These are phyloP conservation scores for Arthrobotrys musiformis DNA, from an alignment of 2,329 filamentous ascomycete species.

Conservation along the genomic window DNA sequence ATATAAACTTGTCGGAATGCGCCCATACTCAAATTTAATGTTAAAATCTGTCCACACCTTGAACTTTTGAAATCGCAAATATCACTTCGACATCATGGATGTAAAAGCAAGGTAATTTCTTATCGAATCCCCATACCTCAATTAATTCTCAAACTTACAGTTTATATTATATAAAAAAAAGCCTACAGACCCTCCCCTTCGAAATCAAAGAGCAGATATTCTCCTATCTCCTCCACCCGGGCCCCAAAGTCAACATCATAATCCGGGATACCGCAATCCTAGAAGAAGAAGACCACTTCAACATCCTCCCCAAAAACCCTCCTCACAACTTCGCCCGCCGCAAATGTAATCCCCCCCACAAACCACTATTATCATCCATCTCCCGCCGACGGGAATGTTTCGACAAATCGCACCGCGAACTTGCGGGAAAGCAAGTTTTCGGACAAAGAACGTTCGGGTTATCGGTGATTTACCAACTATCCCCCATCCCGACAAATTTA, in stretches of 20 bases:
- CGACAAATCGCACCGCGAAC: constrained; percentile 8
- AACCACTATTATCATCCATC: neutral
- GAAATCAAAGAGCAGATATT: constrained; percentile 45
- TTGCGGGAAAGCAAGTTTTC: neutral
- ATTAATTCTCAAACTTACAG: no score
- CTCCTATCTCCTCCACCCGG: constrained; percentile 20
- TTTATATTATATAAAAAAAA: no score
- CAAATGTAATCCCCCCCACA: constrained; percentile 20
- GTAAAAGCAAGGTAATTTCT: constrained; percentile 38
- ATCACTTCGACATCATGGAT: neutral
- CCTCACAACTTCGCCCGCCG: constrained; percentile 36
- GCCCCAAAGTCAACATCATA: constrained; percentile 41
- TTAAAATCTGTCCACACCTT: no score
- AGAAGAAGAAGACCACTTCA: constrained; percentile 45
- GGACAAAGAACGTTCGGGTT: constrained; percentile 5
- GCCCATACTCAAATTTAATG: neutral
- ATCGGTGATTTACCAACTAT: constrained; percentile 42
- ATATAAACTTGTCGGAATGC: neutral
- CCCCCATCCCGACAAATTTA: constrained; percentile 36
- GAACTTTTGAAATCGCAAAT: no score
- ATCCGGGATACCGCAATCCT: constrained; percentile 33
- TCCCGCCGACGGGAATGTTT: constrained; percentile 32
- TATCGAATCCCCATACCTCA: no score
- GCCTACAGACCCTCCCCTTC: constrained; percentile 41
- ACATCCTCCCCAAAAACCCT: constrained; percentile 35